Conservation (phyloP, 768 basidiomycete species). For the Mycena pura region DNA sequence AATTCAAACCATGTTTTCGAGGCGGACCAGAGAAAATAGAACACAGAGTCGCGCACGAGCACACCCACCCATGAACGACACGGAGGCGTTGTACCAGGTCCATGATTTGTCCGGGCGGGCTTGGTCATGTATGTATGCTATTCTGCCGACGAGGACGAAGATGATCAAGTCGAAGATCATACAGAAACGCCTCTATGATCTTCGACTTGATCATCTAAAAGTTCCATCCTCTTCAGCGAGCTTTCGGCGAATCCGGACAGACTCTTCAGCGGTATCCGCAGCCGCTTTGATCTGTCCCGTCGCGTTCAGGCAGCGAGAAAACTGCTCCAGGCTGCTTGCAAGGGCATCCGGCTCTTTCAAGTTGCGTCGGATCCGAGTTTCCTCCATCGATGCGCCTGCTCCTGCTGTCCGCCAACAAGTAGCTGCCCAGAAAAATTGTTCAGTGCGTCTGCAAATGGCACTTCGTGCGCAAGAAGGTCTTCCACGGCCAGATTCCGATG, state of each 20-base stretch:
- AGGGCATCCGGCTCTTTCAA: neutral
- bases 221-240: neutral
- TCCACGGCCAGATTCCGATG: slow-evolving; percentile 9
- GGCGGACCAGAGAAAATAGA: slow-evolving; percentile 24
- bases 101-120: slow-evolving; percentile 18
- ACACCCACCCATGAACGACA: slow-evolving; percentile 21
- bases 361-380: slow-evolving; percentile 11
- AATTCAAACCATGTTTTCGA: too few relatives aligned
- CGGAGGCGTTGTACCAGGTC: slow-evolving; percentile 3
- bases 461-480: neutral
- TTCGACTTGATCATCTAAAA: too few relatives aligned
- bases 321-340: slow-evolving; percentile 13
- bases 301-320: slow-evolving; percentile 9
- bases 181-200: too few relatives aligned
- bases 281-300: slow-evolving; percentile 3
- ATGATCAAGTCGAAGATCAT: slow-evolving; percentile 24
- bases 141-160: slow-evolving; percentile 17
- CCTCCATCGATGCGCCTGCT: slow-evolving; percentile 13
- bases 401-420: slow-evolving; percentile 2
- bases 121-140: slow-evolving; percentile 24
- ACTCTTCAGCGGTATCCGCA: slow-evolving; percentile 13
- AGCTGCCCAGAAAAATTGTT: slow-evolving; percentile 16
- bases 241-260: slow-evolving; percentile 16
- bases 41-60: slow-evolving; percentile 21
- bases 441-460: slow-evolving; percentile 6